phyloP scores from a whole-genome alignment of 2,329 filamentous ascomycete genomes.

The Epichloe sibirici region DNA sequence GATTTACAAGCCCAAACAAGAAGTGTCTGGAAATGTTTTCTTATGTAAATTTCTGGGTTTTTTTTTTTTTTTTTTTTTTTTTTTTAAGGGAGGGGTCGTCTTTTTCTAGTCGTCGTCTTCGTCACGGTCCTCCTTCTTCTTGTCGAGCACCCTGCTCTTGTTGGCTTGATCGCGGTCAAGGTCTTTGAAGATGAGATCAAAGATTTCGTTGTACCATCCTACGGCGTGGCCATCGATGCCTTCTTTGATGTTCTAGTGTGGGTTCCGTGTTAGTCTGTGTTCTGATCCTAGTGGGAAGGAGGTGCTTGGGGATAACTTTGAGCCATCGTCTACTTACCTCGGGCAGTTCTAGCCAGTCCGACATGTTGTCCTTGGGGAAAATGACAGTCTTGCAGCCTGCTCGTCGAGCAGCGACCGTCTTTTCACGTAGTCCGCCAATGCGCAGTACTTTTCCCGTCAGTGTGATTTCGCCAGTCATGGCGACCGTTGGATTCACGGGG shows the following conservation, averaged over 20 bases:
- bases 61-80: background rate
- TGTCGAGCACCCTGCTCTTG: slow-evolving; percentile 52
- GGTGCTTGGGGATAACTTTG: no score
- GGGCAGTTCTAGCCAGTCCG: slow-evolving; percentile 93
- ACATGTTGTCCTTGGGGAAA: slow-evolving; percentile 90
- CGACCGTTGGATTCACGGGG: slow-evolving; percentile 71
- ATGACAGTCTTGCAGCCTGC: slow-evolving; percentile 89
- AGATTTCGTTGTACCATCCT: slow-evolving; percentile 89
- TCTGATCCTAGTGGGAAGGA: no score
- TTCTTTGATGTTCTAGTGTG: slow-evolving; percentile 83
- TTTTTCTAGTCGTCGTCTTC: slow-evolving; percentile 22
- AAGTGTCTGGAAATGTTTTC: background rate
- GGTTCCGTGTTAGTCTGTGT: background rate
- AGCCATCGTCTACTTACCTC: slow-evolving; percentile 53
- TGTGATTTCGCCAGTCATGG: slow-evolving; percentile 96
- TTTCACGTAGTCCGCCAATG: slow-evolving; percentile 89
- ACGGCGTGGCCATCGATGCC: slow-evolving; percentile 86
- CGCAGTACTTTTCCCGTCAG: slow-evolving; percentile 92
- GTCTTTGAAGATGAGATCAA: slow-evolving; percentile 77
- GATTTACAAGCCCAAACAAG: background rate
- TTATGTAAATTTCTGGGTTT: background rate
- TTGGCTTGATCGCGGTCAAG: slow-evolving; percentile 64
- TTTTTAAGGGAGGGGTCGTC: background rate
- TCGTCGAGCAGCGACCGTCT: slow-evolving; percentile 87
- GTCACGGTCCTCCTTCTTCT: slow-evolving; percentile 34